Evolutionary conservation across 2,329 filamentous ascomycete genomes (phyloP).

Genomic region (Verticillium zaregamsianum): DNA sequence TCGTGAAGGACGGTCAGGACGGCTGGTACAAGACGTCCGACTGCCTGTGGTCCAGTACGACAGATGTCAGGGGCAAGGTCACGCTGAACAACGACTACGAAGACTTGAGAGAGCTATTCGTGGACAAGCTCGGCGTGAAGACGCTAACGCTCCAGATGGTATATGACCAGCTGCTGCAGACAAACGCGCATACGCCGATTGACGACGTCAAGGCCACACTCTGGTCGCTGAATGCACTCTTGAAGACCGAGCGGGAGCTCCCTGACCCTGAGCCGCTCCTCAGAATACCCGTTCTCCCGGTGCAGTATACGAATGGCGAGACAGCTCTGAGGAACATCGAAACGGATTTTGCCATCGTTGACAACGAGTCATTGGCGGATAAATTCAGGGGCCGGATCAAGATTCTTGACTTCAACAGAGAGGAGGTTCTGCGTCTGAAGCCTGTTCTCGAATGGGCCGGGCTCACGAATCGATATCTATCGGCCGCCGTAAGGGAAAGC

Average conservation of each 20-base stretch:
- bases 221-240: conserved; percentile 25
- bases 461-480: conserved; percentile 26
- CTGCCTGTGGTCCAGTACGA: conserved; percentile 29
- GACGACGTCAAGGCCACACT: conserved; percentile 25
- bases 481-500: conserved; percentile 25
- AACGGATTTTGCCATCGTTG: conserved; percentile 27
- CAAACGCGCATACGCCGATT: conserved; percentile 6
- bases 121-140: conserved; percentile 21
- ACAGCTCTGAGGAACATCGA: conserved; percentile 8
- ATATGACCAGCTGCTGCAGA: conserved; percentile 22
- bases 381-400: conserved; percentile 23
- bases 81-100: conserved; percentile 22
- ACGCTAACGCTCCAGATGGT: conserved; percentile 24
- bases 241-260: conserved; percentile 6
- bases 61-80: conserved; percentile 19
- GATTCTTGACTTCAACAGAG: conserved; percentile 28
- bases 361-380: conserved; percentile 21
- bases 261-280: conserved; percentile 10
- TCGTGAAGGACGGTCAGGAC: background rate
- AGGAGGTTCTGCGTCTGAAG: conserved; percentile 23
- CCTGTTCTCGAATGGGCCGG: conserved; percentile 28
- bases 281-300: conserved; percentile 15
- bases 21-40: conserved; percentile 22
- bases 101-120: conserved; percentile 24
- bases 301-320: conserved; percentile 15